phyloP scores from a whole-genome alignment of 192 early-diverging fungal genomes.

The Funneliformis geosporum region DNA sequence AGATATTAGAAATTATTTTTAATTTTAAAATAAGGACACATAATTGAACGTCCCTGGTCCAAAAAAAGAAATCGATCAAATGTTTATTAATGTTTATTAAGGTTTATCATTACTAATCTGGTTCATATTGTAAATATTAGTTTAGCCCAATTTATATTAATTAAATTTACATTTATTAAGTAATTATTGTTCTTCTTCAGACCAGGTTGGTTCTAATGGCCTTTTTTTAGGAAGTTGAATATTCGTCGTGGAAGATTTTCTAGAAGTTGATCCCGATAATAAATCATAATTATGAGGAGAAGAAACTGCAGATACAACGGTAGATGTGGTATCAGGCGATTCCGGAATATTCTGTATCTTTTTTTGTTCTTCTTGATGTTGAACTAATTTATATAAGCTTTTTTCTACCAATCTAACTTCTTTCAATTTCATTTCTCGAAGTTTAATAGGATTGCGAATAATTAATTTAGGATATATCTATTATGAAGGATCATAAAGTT shows the following conservation, averaged over 20 bases:
- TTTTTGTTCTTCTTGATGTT: constrained; percentile 37
- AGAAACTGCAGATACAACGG: constrained; percentile 10
- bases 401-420: constrained; percentile 59
- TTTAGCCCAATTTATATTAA: too few relatives aligned
- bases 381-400: constrained; percentile 51
- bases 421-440: constrained; percentile 53
- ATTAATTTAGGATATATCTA: constrained; percentile 57
- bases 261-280: not conserved
- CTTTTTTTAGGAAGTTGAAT: not conserved
- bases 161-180: too few relatives aligned
- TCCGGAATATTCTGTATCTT: constrained; percentile 34
- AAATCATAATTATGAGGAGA: not conserved
- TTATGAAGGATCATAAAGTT: not conserved
- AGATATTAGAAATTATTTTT: too few relatives aligned
- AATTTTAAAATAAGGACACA: too few relatives aligned
- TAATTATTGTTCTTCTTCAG: not conserved
- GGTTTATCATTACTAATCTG: too few relatives aligned
- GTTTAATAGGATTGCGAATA: constrained; percentile 48
- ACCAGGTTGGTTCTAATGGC: not conserved
- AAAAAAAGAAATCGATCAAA: too few relatives aligned
- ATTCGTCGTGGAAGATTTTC: not conserved
- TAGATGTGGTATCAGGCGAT: constrained; percentile 1
- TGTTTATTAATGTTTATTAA: too few relatives aligned
- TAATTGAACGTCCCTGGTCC: too few relatives aligned
- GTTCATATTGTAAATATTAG: too few relatives aligned